These are phyloP conservation scores for Pulicaria dysenterica DNA, from an alignment of 129 eudicot species.

Conservation along the genomic window DNA sequence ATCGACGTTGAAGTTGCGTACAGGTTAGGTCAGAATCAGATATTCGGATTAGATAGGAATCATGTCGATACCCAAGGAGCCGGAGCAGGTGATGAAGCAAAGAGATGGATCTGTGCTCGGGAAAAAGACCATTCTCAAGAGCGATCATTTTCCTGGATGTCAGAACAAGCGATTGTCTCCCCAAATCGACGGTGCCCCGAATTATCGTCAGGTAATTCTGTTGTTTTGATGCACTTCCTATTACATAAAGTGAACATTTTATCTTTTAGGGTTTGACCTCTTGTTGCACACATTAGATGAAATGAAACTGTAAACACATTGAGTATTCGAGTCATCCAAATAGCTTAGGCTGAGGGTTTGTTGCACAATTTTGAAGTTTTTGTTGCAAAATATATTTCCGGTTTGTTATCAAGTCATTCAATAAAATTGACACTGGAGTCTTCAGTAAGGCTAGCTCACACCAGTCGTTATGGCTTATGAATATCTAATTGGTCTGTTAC, in stretches of 20 bases:
- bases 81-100: conserved; percentile 81
- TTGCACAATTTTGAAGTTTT: neutral
- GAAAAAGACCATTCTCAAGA: conserved; percentile 89
- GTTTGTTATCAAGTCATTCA: neutral
- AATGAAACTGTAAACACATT: neutral
- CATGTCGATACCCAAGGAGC: conserved; percentile 81
- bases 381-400: neutral
- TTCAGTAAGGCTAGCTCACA: too few species aligned
- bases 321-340: conserved; percentile 7
- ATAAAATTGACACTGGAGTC: too few species aligned
- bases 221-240: too few species aligned
- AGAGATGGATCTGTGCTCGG: conserved; percentile 98
- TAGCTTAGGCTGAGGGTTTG: neutral
- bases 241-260: neutral
- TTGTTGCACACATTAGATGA: neutral
- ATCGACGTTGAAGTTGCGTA: neutral
- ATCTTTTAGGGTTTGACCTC: neutral
- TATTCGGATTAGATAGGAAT: conserved; percentile 4
- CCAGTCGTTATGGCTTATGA: too few species aligned
- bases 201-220: conserved; percentile 77
- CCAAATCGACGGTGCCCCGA: conserved; percentile 93
- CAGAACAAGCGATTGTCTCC: conserved; percentile 89
- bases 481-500: too few species aligned
- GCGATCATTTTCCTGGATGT: conserved; percentile 99
- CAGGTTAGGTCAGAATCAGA: conserved; percentile 21